Evolutionary conservation across 371 early-diverging fungal species (phyloP), one percentile per base, ranked within the genome.

Genomic region (Paraphysoderma sedebokerense): DNA sequence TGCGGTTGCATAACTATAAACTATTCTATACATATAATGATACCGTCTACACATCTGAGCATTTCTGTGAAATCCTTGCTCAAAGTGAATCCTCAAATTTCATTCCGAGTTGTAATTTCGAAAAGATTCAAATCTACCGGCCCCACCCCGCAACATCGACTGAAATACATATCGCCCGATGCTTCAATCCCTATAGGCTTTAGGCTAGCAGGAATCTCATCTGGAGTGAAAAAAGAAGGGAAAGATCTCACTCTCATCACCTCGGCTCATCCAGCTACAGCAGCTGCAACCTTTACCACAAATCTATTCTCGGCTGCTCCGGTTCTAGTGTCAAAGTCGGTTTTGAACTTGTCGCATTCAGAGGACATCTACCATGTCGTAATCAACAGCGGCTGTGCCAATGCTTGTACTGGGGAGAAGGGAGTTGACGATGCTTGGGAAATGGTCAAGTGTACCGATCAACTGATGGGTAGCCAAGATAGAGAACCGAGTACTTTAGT

Each of bases 261-360:
- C 2, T 87, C 89, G 1, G 71, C 72, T 33, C 53, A 62, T 7
- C 81, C 85, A 0, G 81, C 85, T 46, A 72, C 79, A 6, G 86
- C 81, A 3, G 79, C 89, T 2, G 92, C 87, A 0, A 89, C 90
- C 5, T 92, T 92, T 53, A 95, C 96, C 1, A 80, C 74, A 49
- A 95, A 95, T 54, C 74, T 72, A 47, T 91, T 95, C 56, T 71
- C 80, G 41, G 92, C 96, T 0, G 92, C 96, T 0, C 91, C 96
- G 0, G 92, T 95, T 3, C 60, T 78, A 34, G 73, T 85, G 19
- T 79, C 81, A 38, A 65, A 70, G 9, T 67, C 62, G 13, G 63
- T 86, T 6, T 54, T 87, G n/a, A 54, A 67, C 23, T 56, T 64
- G 28, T 67, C 65, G 32, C 55, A 52, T 2, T 63, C 60, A 39